Percentiles rank a stretch among this genome's conserved stretches.
Conservation (phyloP, 2,329 filamentous ascomycete species). For the Fusarium aywerte region DNA sequence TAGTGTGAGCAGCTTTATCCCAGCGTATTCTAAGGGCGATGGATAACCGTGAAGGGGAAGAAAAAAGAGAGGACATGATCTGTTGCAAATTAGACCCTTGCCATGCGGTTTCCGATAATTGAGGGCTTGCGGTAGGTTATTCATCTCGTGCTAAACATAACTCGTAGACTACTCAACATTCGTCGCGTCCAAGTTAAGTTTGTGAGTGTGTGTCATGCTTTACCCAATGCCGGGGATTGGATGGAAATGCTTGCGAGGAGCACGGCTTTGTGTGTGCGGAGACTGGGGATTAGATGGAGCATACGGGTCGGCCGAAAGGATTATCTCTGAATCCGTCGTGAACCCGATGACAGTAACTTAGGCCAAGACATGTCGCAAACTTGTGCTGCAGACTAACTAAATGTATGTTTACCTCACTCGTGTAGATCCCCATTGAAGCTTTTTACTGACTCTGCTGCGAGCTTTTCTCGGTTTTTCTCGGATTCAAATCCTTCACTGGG, state of each 20-base stretch:
- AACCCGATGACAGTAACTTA: constrained; percentile 26
- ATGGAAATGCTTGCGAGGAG: constrained; percentile 36
- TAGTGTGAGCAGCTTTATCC: background rate
- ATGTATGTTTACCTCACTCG: constrained; percentile 11
- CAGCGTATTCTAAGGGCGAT: background rate
- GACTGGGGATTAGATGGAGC: constrained; percentile 35
- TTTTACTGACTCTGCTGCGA: background rate
- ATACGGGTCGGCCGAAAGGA: constrained; percentile 38
- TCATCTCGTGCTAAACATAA: constrained; percentile 5
- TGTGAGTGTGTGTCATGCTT: constrained; percentile 9
- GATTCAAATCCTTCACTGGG: constrained; percentile 24
- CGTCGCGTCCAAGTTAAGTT: background rate
- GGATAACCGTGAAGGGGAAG: background rate
- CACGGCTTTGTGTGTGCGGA: constrained; percentile 27
- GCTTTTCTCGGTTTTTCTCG: constrained; percentile 19
- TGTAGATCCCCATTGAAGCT: constrained; percentile 17
- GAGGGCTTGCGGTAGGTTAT: constrained; percentile 1
- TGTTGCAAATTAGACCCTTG: constrained; percentile 9
- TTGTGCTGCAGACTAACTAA: constrained; percentile 9
- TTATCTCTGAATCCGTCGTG: constrained; percentile 27
- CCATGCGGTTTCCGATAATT: constrained; percentile 7
- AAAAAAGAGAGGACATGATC: background rate
- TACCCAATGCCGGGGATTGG: constrained; percentile 34
- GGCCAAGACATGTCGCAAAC: constrained; percentile 9
- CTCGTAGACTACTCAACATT: background rate